phyloP scores from a whole-genome alignment of 2,329 filamentous ascomycete genomes.

The Trichothecium roseum region DNA sequence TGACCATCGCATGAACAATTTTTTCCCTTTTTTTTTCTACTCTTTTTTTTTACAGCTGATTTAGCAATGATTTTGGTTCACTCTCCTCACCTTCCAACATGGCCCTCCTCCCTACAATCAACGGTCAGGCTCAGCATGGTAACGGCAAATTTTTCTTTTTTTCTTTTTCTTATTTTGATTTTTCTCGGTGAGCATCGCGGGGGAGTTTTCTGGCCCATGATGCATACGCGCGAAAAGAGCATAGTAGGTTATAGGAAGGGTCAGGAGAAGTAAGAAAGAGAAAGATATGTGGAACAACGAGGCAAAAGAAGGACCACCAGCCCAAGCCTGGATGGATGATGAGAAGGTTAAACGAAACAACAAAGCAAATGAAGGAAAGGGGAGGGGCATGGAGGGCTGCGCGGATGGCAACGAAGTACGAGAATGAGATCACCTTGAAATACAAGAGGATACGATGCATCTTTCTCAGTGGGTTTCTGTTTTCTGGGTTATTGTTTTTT shows the following conservation, averaged over 20 bases:
- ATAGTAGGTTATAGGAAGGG: not conserved
- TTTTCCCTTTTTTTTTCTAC: constrained; percentile 18
- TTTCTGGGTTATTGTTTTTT: constrained; percentile 1
- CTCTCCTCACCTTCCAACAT: constrained; percentile 1
- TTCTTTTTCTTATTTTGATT: no score
- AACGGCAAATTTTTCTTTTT: no score
- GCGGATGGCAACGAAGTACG: constrained; percentile 2
- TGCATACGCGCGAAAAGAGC: not conserved
- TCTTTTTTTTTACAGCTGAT: constrained; percentile 8
- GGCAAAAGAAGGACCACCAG: no score
- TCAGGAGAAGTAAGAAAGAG: constrained; percentile 1
- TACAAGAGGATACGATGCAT: constrained; percentile 6
- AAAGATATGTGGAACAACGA: no score
- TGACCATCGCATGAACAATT: constrained; percentile 27
- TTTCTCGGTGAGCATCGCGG: no score
- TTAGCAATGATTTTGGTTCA: constrained; percentile 1
- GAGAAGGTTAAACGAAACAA: no score
- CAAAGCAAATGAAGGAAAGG: no score
- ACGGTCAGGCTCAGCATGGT: no score
- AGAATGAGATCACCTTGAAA: constrained; percentile 3
- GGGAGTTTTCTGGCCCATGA: no score
- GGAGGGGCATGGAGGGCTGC: no score
- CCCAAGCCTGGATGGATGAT: no score
- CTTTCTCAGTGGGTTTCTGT: not conserved
- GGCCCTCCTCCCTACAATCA: constrained; percentile 1